Conservation (phyloP, 441 rosid genomes). For the Gossypium davidsonii region DNA sequence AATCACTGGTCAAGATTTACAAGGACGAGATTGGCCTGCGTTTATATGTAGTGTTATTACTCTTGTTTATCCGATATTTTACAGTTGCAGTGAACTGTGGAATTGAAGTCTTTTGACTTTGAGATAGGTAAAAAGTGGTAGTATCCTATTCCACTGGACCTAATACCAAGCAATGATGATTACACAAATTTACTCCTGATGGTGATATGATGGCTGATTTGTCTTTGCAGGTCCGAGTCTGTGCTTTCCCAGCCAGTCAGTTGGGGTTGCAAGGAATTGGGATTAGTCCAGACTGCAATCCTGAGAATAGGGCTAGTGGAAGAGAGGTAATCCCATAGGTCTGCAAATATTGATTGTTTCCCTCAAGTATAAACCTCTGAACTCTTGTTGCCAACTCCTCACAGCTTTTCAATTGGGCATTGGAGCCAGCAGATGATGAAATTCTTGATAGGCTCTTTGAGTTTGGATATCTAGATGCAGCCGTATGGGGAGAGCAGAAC, state of each 20-base stretch:
- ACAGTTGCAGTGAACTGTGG: neutral
- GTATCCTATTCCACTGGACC: neutral
- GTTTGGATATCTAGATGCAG: slow-evolving; percentile 73
- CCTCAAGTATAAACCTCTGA: neutral
- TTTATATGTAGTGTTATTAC: neutral
- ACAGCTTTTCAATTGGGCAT: slow-evolving; percentile 83
- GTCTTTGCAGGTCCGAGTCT: slow-evolving; percentile 58
- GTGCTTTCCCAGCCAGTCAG: slow-evolving; percentile 70
- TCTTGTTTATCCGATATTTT: neutral
- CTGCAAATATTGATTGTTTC: neutral
- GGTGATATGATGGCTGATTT: neutral
- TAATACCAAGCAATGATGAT: neutral
- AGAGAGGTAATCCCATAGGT: slow-evolving; percentile 50
- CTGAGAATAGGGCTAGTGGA: slow-evolving; percentile 53
- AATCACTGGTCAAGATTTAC: neutral
- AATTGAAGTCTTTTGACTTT: neutral
- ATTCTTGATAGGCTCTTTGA: slow-evolving; percentile 69
- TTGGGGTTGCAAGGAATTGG: slow-evolving; percentile 69
- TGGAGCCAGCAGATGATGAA: slow-evolving; percentile 80
- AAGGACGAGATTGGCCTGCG: neutral
- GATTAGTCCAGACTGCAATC: slow-evolving; percentile 87
- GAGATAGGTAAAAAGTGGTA: neutral
- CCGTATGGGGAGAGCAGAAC: slow-evolving; percentile 65
- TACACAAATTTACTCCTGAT: slow-evolving; percentile 1
- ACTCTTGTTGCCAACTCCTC: slow-evolving; percentile 3